Conservation (phyloP, 2,329 filamentous ascomycete genomes). For the Monilinia polystroma region DNA sequence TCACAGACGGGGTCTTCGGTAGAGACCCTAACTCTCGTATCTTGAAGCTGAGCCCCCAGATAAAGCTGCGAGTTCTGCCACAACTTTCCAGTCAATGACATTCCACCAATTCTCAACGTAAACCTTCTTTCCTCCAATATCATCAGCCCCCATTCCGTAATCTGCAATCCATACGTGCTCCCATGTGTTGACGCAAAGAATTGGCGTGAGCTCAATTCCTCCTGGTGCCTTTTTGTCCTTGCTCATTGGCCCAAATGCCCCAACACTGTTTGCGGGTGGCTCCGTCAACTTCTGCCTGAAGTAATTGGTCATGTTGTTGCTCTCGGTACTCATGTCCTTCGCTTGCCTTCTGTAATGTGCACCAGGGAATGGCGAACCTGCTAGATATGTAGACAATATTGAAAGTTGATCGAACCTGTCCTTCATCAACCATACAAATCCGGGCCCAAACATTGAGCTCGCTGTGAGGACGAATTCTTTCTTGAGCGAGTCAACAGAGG, state of each 20-base stretch:
- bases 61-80: slow-evolving; percentile 45
- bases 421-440: slow-evolving; percentile 91
- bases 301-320: slow-evolving; percentile 41
- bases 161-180: slow-evolving; percentile 89
- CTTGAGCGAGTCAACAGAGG: slow-evolving; percentile 77
- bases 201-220: slow-evolving; percentile 66
- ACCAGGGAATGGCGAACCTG: slow-evolving; percentile 81
- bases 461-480: slow-evolving; percentile 79
- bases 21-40: neutral
- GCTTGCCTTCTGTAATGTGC: slow-evolving; percentile 73
- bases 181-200: slow-evolving; percentile 95
- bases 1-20: neutral
- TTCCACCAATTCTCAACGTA: slow-evolving; percentile 87
- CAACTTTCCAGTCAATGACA: slow-evolving; percentile 78
- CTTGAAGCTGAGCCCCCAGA: neutral
- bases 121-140: slow-evolving; percentile 68
- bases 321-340: slow-evolving; percentile 68
- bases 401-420: slow-evolving; percentile 50
- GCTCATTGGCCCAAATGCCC: slow-evolving; percentile 37
- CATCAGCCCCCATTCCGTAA: slow-evolving; percentile 59
- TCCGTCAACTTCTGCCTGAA: slow-evolving; percentile 41
- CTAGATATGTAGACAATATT: slow-evolving; percentile 85
- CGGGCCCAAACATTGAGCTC: slow-evolving; percentile 90
- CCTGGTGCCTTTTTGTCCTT: slow-evolving; percentile 53
- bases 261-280: slow-evolving; percentile 39